Conservation (phyloP, 2,329 filamentous ascomycete genomes). For the Decorospora gaudefroyi region DNA sequence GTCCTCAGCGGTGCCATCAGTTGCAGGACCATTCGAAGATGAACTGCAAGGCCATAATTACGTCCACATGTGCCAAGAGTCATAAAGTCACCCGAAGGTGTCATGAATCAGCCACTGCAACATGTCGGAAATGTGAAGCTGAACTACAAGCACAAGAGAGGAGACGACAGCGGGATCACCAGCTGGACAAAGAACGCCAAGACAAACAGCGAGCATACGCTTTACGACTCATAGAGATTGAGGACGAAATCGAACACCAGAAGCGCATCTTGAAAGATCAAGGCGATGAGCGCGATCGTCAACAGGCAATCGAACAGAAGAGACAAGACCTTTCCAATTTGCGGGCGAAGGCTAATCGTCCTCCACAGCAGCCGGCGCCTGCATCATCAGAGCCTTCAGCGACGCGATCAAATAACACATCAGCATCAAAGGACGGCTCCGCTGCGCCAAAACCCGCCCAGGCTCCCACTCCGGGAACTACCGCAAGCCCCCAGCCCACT, state of each 20-base stretch:
- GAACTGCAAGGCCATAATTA: constrained; percentile 51
- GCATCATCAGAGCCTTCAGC: not conserved
- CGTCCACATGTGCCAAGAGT: constrained; percentile 56
- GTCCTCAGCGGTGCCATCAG: constrained; percentile 65
- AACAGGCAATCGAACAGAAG: constrained; percentile 54
- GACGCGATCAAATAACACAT: not conserved
- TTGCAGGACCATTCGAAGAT: constrained; percentile 63
- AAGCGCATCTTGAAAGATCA: constrained; percentile 52
- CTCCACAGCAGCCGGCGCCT: constrained; percentile 1
- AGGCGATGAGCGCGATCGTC: constrained; percentile 53
- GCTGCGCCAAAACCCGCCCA: not conserved
- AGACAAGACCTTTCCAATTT: constrained; percentile 54
- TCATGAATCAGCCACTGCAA: constrained; percentile 36
- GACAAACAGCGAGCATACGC: constrained; percentile 54
- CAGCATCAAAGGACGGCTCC: not conserved
- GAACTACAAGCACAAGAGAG: constrained; percentile 56
- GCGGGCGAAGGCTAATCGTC: constrained; percentile 16
- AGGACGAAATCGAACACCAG: constrained; percentile 60
- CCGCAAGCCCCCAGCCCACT: not conserved
- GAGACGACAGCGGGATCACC: constrained; percentile 53
- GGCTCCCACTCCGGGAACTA: not conserved
- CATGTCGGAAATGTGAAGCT: constrained; percentile 58
- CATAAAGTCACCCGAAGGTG: constrained; percentile 60
- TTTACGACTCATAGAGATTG: constrained; percentile 53
- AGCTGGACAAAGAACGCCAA: constrained; percentile 58